These are phyloP conservation scores for Posidonia australis DNA, from an alignment of 106 monocot species.

Conservation along the genomic window DNA sequence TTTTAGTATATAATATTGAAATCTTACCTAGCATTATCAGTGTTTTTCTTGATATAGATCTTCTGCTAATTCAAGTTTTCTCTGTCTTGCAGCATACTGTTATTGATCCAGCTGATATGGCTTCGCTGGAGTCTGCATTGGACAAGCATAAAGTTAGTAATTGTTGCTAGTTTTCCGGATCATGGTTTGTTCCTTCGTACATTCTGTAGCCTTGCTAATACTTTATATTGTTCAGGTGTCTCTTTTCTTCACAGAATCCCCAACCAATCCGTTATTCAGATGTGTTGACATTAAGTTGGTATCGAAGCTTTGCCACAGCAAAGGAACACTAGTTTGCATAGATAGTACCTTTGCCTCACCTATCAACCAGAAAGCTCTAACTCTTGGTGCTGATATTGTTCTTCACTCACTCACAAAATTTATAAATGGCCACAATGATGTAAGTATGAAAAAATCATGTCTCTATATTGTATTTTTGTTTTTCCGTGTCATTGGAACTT, in stretches of 20 bases:
- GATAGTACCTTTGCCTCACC: conserved; percentile 97
- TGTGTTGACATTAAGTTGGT: conserved; percentile 85
- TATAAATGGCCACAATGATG: conserved; percentile 95
- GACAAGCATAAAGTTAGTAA: conserved; percentile 59
- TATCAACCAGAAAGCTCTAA: conserved; percentile 90
- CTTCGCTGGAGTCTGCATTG: conserved; percentile 51
- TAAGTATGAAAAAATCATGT: conserved; percentile 27
- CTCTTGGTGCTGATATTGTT: conserved; percentile 87
- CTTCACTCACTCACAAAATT: conserved; percentile 93
- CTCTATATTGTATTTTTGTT: not conserved
- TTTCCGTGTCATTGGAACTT: not conserved
- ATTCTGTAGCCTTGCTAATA: not conserved
- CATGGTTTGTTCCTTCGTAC: not conserved
- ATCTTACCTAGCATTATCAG: too few relatives aligned
- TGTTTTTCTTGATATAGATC: too few relatives aligned
- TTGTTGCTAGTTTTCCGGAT: not conserved
- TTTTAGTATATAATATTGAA: not conserved
- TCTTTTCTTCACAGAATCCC: conserved; percentile 96
- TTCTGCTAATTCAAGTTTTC: not conserved
- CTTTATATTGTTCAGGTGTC: conserved; percentile 41
- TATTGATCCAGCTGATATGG: conserved; percentile 86
- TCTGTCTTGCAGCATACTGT: conserved; percentile 51
- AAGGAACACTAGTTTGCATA: conserved; percentile 83
- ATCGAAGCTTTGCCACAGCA: conserved; percentile 78
- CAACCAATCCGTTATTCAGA: conserved; percentile 93